Conservation (phyloP, 2,329 filamentous ascomycete species). For the Xylaria sp. region DNA sequence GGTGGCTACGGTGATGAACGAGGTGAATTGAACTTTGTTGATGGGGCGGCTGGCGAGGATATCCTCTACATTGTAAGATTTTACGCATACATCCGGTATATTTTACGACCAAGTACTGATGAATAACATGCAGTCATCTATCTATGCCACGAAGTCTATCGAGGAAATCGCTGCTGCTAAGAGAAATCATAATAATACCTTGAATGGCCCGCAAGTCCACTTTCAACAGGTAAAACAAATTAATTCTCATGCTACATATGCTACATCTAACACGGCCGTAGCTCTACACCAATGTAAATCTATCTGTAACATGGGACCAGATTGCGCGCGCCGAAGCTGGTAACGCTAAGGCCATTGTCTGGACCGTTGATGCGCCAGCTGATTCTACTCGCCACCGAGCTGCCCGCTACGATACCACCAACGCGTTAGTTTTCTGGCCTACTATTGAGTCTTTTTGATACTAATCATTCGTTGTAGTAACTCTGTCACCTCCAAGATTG, state of each 20-base stretch:
- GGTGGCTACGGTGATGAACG: constrained; percentile 45
- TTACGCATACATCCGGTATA: not conserved
- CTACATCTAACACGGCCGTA: too few relatives aligned
- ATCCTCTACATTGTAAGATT: constrained; percentile 47
- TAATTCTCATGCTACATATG: too few relatives aligned
- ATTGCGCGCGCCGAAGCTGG: constrained; percentile 32
- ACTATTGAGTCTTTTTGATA: not conserved
- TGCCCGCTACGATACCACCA: constrained; percentile 28
- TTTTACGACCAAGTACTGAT: not conserved
- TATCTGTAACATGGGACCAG: constrained; percentile 30
- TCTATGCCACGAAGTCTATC: constrained; percentile 34
- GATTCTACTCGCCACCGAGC: constrained; percentile 34
- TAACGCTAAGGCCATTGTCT: constrained; percentile 36
- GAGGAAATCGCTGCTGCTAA: constrained; percentile 36
- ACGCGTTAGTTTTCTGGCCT: not conserved
- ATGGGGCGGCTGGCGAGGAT: constrained; percentile 46
- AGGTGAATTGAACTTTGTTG: constrained; percentile 48
- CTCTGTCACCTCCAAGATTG: not conserved
- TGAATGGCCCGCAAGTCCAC: constrained; percentile 25
- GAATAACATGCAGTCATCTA: constrained; percentile 29
- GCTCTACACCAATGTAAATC: too few relatives aligned
- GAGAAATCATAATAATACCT: constrained; percentile 10
- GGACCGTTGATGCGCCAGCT: constrained; percentile 36
- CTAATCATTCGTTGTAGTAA: not conserved
- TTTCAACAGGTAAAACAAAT: constrained; percentile 34